Conservation (phyloP, 1,139 yeast species). For the Lodderomyces oxycetoniae region DNA sequence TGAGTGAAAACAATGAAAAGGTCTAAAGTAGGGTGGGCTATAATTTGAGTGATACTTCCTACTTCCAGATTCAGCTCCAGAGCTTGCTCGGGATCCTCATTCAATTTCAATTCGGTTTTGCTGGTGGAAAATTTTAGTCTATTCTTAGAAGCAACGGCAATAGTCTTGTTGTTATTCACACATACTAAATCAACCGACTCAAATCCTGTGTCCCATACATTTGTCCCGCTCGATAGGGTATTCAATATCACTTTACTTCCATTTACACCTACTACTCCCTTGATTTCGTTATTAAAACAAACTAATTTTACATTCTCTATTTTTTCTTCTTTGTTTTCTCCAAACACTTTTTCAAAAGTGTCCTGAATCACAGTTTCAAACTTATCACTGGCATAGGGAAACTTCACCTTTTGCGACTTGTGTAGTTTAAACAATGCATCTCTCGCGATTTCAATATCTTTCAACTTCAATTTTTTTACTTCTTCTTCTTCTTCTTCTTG, state of each 20-base stretch:
- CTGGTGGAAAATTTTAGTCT: slow-evolving; percentile 8
- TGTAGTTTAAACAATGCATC: slow-evolving; percentile 38
- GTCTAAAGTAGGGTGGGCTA: slow-evolving; percentile 12
- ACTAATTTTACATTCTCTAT: neutral
- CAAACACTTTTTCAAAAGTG: neutral
- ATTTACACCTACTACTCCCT: neutral
- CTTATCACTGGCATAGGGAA: slow-evolving; percentile 22
- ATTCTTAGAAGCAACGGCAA: slow-evolving; percentile 3
- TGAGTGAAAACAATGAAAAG: slow-evolving; percentile 7
- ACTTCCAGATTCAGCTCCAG: neutral
- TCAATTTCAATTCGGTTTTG: no score
- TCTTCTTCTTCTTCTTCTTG: slow-evolving; percentile 5
- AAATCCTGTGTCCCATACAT: slow-evolving; percentile 5
- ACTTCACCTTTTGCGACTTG: slow-evolving; percentile 36
- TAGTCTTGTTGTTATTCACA: slow-evolving; percentile 5
- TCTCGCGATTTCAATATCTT: slow-evolving; percentile 29
- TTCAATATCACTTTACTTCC: slow-evolving; percentile 3
- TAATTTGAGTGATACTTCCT: slow-evolving; percentile 10
- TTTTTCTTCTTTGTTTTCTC: no score
- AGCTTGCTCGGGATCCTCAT: slow-evolving; percentile 8
- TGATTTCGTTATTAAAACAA: neutral
- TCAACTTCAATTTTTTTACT: slow-evolving; percentile 16
- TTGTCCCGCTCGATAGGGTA: neutral
- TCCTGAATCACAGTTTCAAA: neutral
- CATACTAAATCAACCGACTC: neutral